Base-by-base conservation (phyloP, 257 asterid species). In the Fraxinus americana region DNA sequence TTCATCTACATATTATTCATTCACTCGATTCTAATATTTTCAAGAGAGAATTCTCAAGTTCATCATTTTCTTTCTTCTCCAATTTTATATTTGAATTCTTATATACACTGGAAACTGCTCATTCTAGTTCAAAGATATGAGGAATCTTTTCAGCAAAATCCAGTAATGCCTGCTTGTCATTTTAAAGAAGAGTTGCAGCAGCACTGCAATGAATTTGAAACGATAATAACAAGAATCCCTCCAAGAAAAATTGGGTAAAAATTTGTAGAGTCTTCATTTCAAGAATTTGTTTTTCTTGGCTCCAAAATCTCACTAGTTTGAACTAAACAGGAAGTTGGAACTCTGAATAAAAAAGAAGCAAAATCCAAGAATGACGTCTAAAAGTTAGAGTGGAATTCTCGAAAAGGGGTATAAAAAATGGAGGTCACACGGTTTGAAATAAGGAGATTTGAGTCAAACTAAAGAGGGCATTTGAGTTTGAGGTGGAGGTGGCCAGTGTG, bases 121-220 rank as follows among this genome's bases (percentile, higher is more conserved):
- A 71, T 84, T 78, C 98, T 97, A 93, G 87, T 90, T 88, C 69
- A 92, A 79, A 54, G 90, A 81, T 81, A 84, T 88, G 98, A 34
- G 90, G 90, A 14, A 89, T 70, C 71, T 84, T 80, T 70, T 43
- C 71, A 38, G 66, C 90, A 70, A 93, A 93, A 76, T 92, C 94
- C 1, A 90, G 91, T 85, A 93, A 85, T 12, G 98, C 98, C 41
- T 75, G 86, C 80, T 85, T 93, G 85, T 93, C 98, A 80, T 78
- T 79, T 14, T 87, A 90, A 66, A 86, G 78, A 82, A 91, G 81
- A 23, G 84, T 72, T 57, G 43, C 90, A 1, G 72, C 67, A 16
- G 21, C 82, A 54, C 65, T 54, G 70, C 74, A 75, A 41, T 80
- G 82, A 25, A 81, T 54, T 21, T 59, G 39, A 3, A 80, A 74